phyloP scores from a whole-genome alignment of 164 flowering plant genomes.

The Chloranthus sessilifolius region DNA sequence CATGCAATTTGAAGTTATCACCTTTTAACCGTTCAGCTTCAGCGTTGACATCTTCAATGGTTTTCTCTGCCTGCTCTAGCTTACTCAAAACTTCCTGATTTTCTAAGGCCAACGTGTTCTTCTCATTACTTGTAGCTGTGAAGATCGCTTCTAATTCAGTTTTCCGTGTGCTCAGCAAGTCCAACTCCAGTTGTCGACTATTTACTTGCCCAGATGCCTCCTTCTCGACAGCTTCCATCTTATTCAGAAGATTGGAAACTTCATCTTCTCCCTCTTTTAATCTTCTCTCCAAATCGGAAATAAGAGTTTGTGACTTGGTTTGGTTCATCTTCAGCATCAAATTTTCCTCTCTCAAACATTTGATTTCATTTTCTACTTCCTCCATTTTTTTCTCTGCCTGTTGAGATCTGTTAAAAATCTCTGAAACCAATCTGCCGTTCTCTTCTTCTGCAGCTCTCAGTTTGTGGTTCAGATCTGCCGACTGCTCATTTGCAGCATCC shows the following conservation, averaged over 20 bases:
- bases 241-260: slow-evolving; percentile 20
- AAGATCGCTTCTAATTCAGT: slow-evolving; percentile 22
- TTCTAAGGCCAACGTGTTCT: slow-evolving; percentile 26
- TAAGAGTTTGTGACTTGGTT: slow-evolving; percentile 14
- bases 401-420: slow-evolving; percentile 35
- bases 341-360: slow-evolving; percentile 28
- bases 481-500: slow-evolving; percentile 31
- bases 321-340: slow-evolving; percentile 5
- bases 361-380: slow-evolving; percentile 26
- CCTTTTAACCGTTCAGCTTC: slow-evolving; percentile 29
- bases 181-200: slow-evolving; percentile 4
- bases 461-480: slow-evolving; percentile 24
- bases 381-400: slow-evolving; percentile 25
- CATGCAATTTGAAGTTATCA: slow-evolving; percentile 18
- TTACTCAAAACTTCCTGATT: slow-evolving; percentile 19
- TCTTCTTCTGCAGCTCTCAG: slow-evolving; percentile 35
- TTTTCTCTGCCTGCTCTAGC: slow-evolving; percentile 10
- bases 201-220: slow-evolving; percentile 22
- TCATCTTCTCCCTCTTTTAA: slow-evolving; percentile 28
- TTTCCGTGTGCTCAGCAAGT: not conserved
- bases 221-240: slow-evolving; percentile 28
- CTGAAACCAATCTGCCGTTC: slow-evolving; percentile 28
- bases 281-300: slow-evolving; percentile 25
- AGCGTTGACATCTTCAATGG: slow-evolving; percentile 7
- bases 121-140: slow-evolving; percentile 32